Evolutionary conservation across 331 rosid species (phyloP), one percentile per base, ranked within the genome.

Genomic region (Quercus tomentella): DNA sequence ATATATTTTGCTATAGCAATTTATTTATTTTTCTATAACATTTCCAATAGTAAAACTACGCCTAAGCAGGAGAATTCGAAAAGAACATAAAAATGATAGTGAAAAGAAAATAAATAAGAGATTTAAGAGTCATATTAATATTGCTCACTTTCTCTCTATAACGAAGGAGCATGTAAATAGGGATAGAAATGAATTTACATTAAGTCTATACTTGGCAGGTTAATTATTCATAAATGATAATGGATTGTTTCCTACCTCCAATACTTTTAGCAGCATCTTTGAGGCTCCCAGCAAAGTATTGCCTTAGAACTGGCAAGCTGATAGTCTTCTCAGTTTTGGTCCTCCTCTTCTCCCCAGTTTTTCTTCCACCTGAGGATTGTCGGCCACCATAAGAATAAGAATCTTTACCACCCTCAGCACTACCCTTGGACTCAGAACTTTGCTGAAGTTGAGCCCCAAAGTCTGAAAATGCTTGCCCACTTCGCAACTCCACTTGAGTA

Each of bases 181-280:
- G 55, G 55, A 49, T 15, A 49, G 17, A 15, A 49, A 49, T 12
- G 55, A 49, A 14, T 14, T 49, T 49, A 9, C 49, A 9, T 21
- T 57, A 21, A 57, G 8, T 22, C 37, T 26, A 25, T 62, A 6
- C n/a, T 62, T 62, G 31, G 10, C 41, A 28, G 21, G 17, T 62
- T 62, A 21, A 62, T 5, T 62, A 62, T 62, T 2, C 28, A 28
- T 62, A 2, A 69, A 33, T 69, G 26, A 18, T 20, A 25, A 56
- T n/a, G 17, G 22, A 74, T 37, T 41, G 8, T 70, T 56, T 56
- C 84, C 1, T 77, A 80, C 89, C 92, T 0, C 92, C 94, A 66
- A 88, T 88, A 77, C 91, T 85, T 85, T 88, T 88, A 16, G 92
- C 94, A 15, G 92, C 94, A 67, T 88, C 94, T 77, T 90, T 90